Evolutionary conservation across 257 asterid species (phyloP).

Genomic region (Plectranthus barbatus): DNA sequence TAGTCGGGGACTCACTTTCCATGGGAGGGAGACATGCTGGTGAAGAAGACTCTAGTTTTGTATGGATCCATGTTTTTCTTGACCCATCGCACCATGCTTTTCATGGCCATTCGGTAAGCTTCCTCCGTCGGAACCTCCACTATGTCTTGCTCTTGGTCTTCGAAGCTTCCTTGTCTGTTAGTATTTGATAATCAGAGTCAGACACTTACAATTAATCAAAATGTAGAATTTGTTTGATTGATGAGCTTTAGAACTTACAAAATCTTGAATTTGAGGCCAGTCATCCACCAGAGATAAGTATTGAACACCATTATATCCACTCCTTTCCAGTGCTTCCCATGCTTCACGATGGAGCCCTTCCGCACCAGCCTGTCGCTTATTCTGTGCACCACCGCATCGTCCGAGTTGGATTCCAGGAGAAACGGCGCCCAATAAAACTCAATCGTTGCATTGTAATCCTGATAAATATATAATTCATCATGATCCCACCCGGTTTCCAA

Average conservation of each 20-base stretch:
- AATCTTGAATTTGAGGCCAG: slow-evolving; percentile 36
- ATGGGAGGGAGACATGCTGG: slow-evolving; percentile 71
- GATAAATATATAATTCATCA: too few species aligned
- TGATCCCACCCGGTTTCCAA: too few species aligned
- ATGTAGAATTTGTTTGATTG: neutral
- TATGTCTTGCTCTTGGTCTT: slow-evolving; percentile 41
- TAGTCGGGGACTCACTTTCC: slow-evolving; percentile 36
- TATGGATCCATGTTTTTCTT: slow-evolving; percentile 43
- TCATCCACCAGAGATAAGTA: slow-evolving; percentile 60
- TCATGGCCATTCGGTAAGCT: slow-evolving; percentile 61
- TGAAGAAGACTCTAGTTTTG: slow-evolving; percentile 49
- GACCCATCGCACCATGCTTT: slow-evolving; percentile 58
- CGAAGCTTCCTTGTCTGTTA: slow-evolving; percentile 38
- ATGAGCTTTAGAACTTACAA: slow-evolving; percentile 9
- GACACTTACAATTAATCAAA: too few species aligned
- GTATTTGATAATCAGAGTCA: neutral
- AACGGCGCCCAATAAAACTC: slow-evolving; percentile 66
- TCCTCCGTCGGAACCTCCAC: slow-evolving; percentile 41
- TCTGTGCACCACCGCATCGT: slow-evolving; percentile 35
- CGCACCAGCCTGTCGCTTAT: slow-evolving; percentile 35
- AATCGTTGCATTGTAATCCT: slow-evolving; percentile 53
- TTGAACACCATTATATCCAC: slow-evolving; percentile 52
- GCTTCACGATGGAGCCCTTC: slow-evolving; percentile 51
- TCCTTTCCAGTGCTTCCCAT: slow-evolving; percentile 55
- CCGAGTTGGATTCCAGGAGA: slow-evolving; percentile 53